Evolutionary conservation across 768 basidiomycete species (phyloP), one percentile per base, ranked within the genome.

Genomic region (Naganishia vishniacii): DNA sequence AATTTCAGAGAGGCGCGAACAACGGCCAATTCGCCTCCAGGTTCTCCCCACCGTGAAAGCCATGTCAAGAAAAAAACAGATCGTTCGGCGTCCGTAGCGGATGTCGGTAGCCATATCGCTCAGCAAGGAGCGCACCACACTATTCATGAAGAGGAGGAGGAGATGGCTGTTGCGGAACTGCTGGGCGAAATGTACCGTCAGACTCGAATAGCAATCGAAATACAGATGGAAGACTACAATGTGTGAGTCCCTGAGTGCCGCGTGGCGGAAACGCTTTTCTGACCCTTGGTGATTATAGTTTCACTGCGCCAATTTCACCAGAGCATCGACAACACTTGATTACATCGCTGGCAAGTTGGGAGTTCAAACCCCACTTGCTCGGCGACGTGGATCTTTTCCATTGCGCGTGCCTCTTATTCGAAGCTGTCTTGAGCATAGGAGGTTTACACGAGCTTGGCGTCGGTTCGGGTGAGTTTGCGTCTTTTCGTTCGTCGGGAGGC

Each of bases 331-430:
- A 75, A 23, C 81, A 84, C 26, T 82, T 95, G 51, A 86, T 94
- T 69, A 74, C 78, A 23, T 80, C 81, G 0, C 81, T 95, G 15
- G 85, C 87, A 64, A 82, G 81, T 13, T 99, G 94, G 94, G 80
- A 87, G 68, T 99, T 97, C 74, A 88, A 95, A 73, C 92, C 94
- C 4, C 86, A 89, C 77, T 82, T 82, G 41, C 83, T 95, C 40
- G 83, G 85, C 23, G 85, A 89, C 60, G 87, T 88, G 59, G 89
- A 98, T 77, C 81, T 91, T 12, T 80, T 89, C 15, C 83, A 85
- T 23, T 91, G 89, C 71, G 86, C 89, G 0, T 82, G 88, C 64
- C 81, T 97, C 67, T 79, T 99, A 28, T 99, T 99, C 70, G 91
- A 97, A 76, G 83, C 83, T 23, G 78, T 93, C 20, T 86, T 88